Base-by-base conservation (phyloP, 2,329 filamentous ascomycete species). In the Penicillium freii region DNA sequence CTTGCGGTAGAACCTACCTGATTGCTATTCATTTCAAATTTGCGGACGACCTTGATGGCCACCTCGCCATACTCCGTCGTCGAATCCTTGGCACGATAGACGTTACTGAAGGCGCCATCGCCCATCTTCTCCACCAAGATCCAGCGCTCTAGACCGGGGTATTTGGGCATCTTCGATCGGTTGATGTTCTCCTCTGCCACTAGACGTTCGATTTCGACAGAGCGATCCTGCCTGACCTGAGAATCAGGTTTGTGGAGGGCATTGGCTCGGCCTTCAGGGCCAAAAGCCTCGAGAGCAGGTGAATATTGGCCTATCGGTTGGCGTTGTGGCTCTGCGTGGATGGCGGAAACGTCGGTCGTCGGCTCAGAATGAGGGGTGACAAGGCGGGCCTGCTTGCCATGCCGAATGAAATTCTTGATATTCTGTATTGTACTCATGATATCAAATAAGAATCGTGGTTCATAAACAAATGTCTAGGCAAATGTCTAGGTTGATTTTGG, bases 1-100 rank as follows among this genome's bases (percentile, higher is more conserved):
- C 48, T 51, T 58, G 59, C 62, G 53, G 50, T 42, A 43, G 9
- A 42, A 31, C 88, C 92, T 84, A 99, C 94, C 91, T 97, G 94
- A 81, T 89, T 92, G 65, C 88, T 92, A 79, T 96, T 97, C 91
- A 99, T 97, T 78, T 99, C 94, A 74, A 91, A 97, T 79, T 97
- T 97, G 71, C 94, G 89, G 63, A 99, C 94, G 51, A 99, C 94
- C 77, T 99, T 99, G 82, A 99, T 97, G 67, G 93, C 94, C 34
- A 94, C 92, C 73, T 97, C 88, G 64, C 85, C 86, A 62, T 84
- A 84, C 61, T 87, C 81, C 40, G 90, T 89, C 6, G 86, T 82
- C 45, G 76, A 82, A 73, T 99, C 94, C 65, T 83, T 84, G 38
- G 94, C 94, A 39, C 91, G 87, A 77, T 97, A 99, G 63, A 99